Base-by-base conservation (phyloP, 495 filamentous ascomycete species). In the Penicillium canariense region DNA sequence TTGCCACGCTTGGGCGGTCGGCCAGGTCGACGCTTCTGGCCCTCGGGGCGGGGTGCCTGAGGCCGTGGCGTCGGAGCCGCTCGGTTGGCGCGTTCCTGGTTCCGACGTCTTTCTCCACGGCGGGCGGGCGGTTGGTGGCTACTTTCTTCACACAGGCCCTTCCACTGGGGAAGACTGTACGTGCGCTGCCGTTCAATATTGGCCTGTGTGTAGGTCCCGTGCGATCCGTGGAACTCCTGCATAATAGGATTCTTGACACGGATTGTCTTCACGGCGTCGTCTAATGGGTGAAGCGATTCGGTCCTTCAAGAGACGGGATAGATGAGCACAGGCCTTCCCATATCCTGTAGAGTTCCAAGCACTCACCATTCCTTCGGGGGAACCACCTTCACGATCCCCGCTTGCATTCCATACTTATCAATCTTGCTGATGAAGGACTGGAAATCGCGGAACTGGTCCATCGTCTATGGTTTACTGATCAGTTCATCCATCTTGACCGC, bases 161-260 rank as follows among this genome's bases (percentile, higher is more conserved):
- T 89, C 94, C 94, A 98, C 69, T 97, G 91, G 1, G 93, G 93
- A 7, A 98, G 77, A 65, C 96, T 98, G 74, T 97, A 98, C 22
- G 89, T 89, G 68, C 95, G 81, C 69, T 95, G 90, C 69, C 95
- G 92, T 66, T 96, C 87, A 28, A 97, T 89, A 63, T 98, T 98
- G 62, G 90, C 88, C 61, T 97, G 95, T 23, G 92, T 91, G 65
- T 96, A 98, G 28, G 87, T 93, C 25, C 95, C 94, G 61, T 92
- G 87, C 46, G 85, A 89, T 9, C 93, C 95, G 77, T 91, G 90
- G 66, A 97, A 97, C 60, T 98, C 94, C 65, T 98, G 94, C 65
- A 88, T 94, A 68, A 98, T 97, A 9, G 94, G 94, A 58, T 97
- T 95, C 76, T 91, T 94, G 61, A 97, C 90, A 54, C 85, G 87